A percentile compares a stretch with the other conserved stretches of the same genome.
Conservation (phyloP, 2,329 filamentous ascomycete species). For the Chaetoscypha palmicola region DNA sequence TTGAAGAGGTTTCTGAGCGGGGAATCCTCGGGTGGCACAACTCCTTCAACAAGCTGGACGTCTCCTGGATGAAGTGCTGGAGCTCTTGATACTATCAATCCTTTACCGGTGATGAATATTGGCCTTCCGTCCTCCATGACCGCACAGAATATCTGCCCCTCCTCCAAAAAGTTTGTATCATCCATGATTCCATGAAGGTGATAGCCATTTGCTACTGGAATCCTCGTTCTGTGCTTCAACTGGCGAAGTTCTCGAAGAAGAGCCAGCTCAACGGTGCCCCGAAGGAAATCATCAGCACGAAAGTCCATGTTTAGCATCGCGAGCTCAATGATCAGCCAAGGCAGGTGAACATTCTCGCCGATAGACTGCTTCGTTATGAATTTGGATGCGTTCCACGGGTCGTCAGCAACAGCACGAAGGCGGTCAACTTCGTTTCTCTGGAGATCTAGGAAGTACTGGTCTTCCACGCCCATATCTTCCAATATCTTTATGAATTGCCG, state of each 20-base stretch:
- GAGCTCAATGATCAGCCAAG: slow-evolving; percentile 55
- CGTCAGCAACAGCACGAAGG: slow-evolving; percentile 52
- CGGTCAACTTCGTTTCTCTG: slow-evolving; percentile 56
- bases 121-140: slow-evolving; percentile 35
- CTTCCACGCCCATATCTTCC: slow-evolving; percentile 63
- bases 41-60: slow-evolving; percentile 58
- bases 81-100: slow-evolving; percentile 60
- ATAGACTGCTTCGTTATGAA: slow-evolving; percentile 59
- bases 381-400: slow-evolving; percentile 52
- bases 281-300: slow-evolving; percentile 60
- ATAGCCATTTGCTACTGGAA: slow-evolving; percentile 62
- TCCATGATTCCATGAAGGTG: slow-evolving; percentile 81
- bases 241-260: slow-evolving; percentile 64
- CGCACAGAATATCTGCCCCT: slow-evolving; percentile 61
- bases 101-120: slow-evolving; percentile 22
- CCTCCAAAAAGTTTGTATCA: slow-evolving; percentile 61
- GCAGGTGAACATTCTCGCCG: slow-evolving; percentile 53
- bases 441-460: slow-evolving; percentile 53
- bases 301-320: slow-evolving; percentile 56
- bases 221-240: slow-evolving; percentile 72
- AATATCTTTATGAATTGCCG: slow-evolving; percentile 79
- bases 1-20: slow-evolving; percentile 59
- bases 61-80: slow-evolving; percentile 79
- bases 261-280: slow-evolving; percentile 61
- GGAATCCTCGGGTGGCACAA: slow-evolving; percentile 52